Conservation (phyloP, 768 basidiomycete species). For the Leccinum olivaceopallidum region DNA sequence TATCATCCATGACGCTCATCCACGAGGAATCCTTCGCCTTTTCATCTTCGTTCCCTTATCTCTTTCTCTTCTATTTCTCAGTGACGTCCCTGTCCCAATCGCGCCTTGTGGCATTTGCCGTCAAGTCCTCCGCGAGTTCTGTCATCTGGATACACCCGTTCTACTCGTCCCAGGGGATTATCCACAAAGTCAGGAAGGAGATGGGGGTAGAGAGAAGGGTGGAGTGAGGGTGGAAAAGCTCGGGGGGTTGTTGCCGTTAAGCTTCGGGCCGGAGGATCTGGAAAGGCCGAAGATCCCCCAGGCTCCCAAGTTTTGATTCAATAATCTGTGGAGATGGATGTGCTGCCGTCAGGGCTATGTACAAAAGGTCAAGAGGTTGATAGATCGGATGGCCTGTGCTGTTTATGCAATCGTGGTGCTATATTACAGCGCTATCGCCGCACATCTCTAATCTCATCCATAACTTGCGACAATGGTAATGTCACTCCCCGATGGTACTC, state of each 20-base stretch:
- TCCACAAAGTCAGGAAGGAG: conserved; percentile 34
- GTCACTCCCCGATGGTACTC: conserved; percentile 42
- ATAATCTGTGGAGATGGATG: background rate
- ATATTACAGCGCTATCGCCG: background rate
- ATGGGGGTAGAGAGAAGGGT: conserved; percentile 33
- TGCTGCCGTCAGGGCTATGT: background rate
- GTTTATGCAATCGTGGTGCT: background rate
- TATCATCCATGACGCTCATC: background rate
- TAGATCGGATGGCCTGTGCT: background rate
- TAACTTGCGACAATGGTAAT: background rate
- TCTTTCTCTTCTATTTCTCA: conserved; percentile 28
- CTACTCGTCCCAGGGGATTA: conserved; percentile 70
- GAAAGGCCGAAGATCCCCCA: conserved; percentile 42
- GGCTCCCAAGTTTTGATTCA: background rate
- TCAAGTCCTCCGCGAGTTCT: conserved; percentile 89
- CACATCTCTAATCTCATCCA: background rate
- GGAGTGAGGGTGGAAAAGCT: conserved; percentile 64
- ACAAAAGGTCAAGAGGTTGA: background rate
- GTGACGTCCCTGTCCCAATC: conserved; percentile 65
- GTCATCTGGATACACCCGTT: conserved; percentile 68
- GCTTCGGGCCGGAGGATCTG: conserved; percentile 88
- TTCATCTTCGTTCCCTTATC: background rate
- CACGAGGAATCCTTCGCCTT: background rate
- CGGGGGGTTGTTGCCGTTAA: conserved; percentile 74
- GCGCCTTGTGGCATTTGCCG: conserved; percentile 96